Base-by-base conservation (phyloP, 2,329 filamentous ascomycete species). In the Fonsecaea multimorphosa region DNA sequence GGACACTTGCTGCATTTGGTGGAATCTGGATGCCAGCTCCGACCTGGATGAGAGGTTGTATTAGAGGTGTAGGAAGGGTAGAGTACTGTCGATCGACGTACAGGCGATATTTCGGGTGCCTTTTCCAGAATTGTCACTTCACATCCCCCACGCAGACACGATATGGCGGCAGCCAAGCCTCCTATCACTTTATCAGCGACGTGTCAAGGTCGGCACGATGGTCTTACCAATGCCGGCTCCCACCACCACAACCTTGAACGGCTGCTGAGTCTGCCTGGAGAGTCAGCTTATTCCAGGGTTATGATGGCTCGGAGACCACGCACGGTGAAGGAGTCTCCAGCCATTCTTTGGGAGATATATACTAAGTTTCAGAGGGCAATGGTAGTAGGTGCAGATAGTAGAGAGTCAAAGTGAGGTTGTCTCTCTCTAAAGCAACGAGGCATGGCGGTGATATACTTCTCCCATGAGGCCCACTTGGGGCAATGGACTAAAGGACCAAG, bases 11-110 rank as follows among this genome's bases (percentile, higher is more conserved):
- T 12, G 72, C 70, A 60, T 76, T 77, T n/a, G 75, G 73, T 9
- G 74, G 74, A 16, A 76, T 70, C 64, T 76, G 74, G 31, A 76
- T 76, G 49, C 75, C 75, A 29, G 73, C 74, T 29, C 74, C 74
- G 59, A 74, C 71, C 73, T 64, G 16, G 22, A 55, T 24, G 22
- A 53, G 11, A 52, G n/a, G 14, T n/a, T 8, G 24, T 24, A 27
- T 60, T 14, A 51, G 40, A 19, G 11, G 24, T 22, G 34, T 9
- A 6, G 49, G 16, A 16, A 16, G 8, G 29, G 7, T 24, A 22
- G 46, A 38, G 22, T 7, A 19, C 16, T 24, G 8, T 8, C 19
- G 12, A 27, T 16, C 5, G n/a, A 59, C 61, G 8, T 8, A 64
- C 61, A 6, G 63, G 57, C 3, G 57, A 61, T 54, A 65, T 65